These are phyloP conservation scores for Brassica incana DNA, from an alignment of 345 rosid genomes.

Conservation along the genomic window DNA sequence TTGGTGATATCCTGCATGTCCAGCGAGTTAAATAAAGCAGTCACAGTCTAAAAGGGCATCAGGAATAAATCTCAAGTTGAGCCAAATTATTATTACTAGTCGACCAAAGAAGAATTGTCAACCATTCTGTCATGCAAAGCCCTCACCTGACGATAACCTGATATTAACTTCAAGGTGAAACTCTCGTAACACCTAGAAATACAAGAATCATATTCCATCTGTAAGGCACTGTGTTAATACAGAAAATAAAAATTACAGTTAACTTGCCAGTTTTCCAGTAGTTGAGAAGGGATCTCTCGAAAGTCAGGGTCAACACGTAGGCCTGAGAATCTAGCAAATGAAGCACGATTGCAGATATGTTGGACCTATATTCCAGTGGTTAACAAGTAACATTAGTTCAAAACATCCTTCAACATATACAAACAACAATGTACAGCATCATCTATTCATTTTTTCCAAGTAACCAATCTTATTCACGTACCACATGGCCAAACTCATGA, in stretches of 20 bases:
- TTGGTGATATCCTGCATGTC: conserved; percentile 73
- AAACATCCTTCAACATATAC: conserved; percentile 13
- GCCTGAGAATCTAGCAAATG: conserved; percentile 87
- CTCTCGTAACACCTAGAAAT: conserved; percentile 84
- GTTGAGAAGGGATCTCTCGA: conserved; percentile 82
- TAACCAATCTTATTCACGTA: conserved; percentile 45
- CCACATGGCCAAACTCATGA: conserved; percentile 98
- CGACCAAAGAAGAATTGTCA: neutral
- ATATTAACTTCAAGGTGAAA: conserved; percentile 82
- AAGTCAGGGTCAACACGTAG: conserved; percentile 86
- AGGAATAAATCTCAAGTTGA: conserved; percentile 8
- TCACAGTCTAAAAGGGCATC: conserved; percentile 4
- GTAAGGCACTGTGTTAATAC: conserved; percentile 10
- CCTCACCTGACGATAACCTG: conserved; percentile 91
- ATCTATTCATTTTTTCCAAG: neutral
- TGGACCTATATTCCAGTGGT: conserved; percentile 61
- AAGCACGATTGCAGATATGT: conserved; percentile 84
- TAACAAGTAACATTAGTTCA: conserved; percentile 9
- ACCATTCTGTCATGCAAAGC: conserved; percentile 16
- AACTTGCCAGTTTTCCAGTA: conserved; percentile 82
- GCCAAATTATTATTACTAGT: neutral
- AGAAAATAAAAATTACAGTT: conserved; percentile 45
- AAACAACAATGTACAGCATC: neutral
- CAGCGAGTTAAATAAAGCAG: conserved; percentile 8
- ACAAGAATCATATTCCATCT: conserved; percentile 24